Base-by-base conservation (phyloP, 2,329 filamentous ascomycete genomes). In the Lachnellula subtilissima region DNA sequence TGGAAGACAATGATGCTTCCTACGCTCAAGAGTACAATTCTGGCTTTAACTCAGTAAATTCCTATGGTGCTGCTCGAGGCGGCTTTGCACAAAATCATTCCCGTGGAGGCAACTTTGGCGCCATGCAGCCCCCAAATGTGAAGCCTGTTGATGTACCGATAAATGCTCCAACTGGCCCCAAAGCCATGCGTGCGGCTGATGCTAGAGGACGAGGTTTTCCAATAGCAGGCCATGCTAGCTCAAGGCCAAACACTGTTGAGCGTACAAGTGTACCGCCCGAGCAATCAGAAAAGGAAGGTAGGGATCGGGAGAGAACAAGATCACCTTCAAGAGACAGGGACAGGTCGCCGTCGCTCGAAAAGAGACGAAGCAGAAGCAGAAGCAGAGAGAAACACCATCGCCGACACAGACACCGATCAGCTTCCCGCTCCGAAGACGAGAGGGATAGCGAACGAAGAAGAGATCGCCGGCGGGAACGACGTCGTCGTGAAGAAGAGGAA, bases 171-270 rank as follows among this genome's bases (percentile, higher is more conserved):
- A 96, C 88, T 53, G 94, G 92, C 9, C 94, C 94, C 48, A 92
- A 94, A 73, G 94, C 94, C 17, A 96, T 97, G 90, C 83, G 93
- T 61, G 88, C 94, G 72, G 91, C 91, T 32, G 77, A n/a, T n/a
- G n/a, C n/a, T 70, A 76, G 83, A 59, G 66, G 59, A 25, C 59
- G 65, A 50, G 61, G 71, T 17, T 75, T 76, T 56, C 70, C 73
- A 15, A 65, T 67, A 50, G 66, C 69, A 51, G 71, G 68, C 49
- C 68, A 69, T 54, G 65, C 65, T 48, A 63, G 25, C 52, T 65
- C 63, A 14, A 63, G 57, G 56, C 47, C 58, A 40, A 53, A 62
- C 59, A 55, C 49, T 53, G 61, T 56, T 61, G 64, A 57, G 49
- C 65, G 62, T 62, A 59, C 60, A 52, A 66, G 61, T 64, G 61